Base-by-base conservation (phyloP, 805 yeast genomes). In the Suhomyces sp. region DNA sequence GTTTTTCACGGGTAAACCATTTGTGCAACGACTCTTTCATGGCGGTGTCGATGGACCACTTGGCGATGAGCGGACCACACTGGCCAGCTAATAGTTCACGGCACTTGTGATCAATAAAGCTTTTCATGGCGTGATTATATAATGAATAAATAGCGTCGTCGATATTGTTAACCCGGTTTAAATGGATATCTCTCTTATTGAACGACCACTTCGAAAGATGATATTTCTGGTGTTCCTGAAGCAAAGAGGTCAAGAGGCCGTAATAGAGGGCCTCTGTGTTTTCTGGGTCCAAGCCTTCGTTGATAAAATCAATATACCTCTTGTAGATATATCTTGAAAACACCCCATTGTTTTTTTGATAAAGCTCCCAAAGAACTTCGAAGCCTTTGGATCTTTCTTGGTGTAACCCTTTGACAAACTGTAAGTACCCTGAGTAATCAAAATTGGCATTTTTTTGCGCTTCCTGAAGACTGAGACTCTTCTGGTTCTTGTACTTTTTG, bases 381-480 rank as follows among this genome's bases (percentile, higher is more conserved):
- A 73, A 57, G 9, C 66, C 58, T 2, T 60, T 61, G 4, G 47
- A 41, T 50, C 79, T 60, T 47, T 61, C 66, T n/a, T 50, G 37
- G 22, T 58, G 54, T 29, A 74, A 54, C 17, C 60, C 63, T 2
- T 60, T 52, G 7, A 62, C 46, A 46, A 61, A 72, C 29, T 49
- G 60, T 53, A 73, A 56, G 57, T 60, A 75, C 4, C 71, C 68
- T 52, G 72, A 73, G 54, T 72, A 72, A 54, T 75, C 76, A 50
- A 75, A 75, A 44, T 71, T 63, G 2, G 64, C 68, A 51, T 68
- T 59, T 40, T 64, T 58, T 47, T 68, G 65, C 1, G 69, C 71
- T 37, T 67, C 71, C n/a, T 33, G 20, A 5, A 46, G 43, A 35
- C 39, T 46, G 15, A 37, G 48, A 17, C 25, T 33, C 31, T 22